Conservation (phyloP, 1,139 yeast species). For the Chernovozyma aurita region DNA sequence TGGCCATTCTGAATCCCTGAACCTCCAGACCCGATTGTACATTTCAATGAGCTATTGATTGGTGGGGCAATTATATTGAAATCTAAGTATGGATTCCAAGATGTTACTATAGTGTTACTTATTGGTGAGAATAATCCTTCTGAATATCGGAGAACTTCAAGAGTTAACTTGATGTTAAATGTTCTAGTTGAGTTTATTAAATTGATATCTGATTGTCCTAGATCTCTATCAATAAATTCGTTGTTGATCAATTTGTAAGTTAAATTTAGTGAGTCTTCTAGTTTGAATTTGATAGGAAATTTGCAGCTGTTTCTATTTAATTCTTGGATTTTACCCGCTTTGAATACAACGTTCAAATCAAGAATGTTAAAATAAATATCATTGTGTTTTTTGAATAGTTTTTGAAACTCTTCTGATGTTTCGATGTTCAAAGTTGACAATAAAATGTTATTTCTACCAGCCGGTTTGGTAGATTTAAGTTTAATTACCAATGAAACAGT, state of each 20-base stretch:
- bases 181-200: conserved; percentile 19
- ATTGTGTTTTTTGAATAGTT: conserved; percentile 12
- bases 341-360: conserved; percentile 39
- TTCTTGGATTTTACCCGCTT: conserved; percentile 28
- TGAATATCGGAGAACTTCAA: conserved; percentile 20
- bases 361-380: conserved; percentile 33
- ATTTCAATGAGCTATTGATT: conserved; percentile 35
- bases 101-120: conserved; percentile 42
- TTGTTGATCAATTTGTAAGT: conserved; percentile 41
- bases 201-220: conserved; percentile 12
- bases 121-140: conserved; percentile 11
- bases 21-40: conserved; percentile 7
- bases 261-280: conserved; percentile 32
- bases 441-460: conserved; percentile 48
- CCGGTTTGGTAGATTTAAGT: conserved; percentile 54
- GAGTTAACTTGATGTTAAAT: conserved; percentile 27
- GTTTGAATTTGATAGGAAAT: conserved; percentile 29
- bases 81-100: conserved; percentile 61
- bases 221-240: conserved; percentile 22
- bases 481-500: conserved; percentile 50
- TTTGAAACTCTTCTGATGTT: conserved; percentile 41
- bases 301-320: conserved; percentile 19
- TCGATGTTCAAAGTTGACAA: conserved; percentile 56
- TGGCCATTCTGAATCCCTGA: background rate
- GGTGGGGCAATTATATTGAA: conserved; percentile 48